Conservation (phyloP, 495 filamentous ascomycete genomes). For the Penicillium antarcticum region DNA sequence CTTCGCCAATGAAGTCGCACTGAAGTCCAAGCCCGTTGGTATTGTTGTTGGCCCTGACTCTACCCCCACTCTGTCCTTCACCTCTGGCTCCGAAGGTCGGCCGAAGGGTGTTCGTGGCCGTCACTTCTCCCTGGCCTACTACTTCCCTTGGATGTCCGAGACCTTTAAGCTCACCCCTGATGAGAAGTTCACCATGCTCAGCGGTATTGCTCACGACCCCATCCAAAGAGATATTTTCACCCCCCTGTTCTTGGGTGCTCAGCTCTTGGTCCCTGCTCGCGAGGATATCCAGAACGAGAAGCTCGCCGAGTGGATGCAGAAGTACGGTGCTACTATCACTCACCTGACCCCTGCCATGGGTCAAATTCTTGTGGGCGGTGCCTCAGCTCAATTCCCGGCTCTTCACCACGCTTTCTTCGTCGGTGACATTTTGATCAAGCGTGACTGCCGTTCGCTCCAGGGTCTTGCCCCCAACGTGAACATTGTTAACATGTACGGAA, state of each 20-base stretch:
- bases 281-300: constrained; percentile 88
- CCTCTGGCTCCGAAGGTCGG: constrained; percentile 77
- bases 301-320: constrained; percentile 87
- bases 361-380: constrained; percentile 88
- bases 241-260: constrained; percentile 81
- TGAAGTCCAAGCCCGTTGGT: constrained; percentile 58
- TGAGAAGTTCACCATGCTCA: constrained; percentile 81
- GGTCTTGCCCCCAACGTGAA: constrained; percentile 72
- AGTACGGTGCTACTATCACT: constrained; percentile 75
- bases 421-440: constrained; percentile 84
- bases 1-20: constrained; percentile 49
- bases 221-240: constrained; percentile 95
- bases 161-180: constrained; percentile 70
- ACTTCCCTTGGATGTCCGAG: constrained; percentile 91
- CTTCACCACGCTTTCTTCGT: constrained; percentile 89
- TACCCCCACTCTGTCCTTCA: constrained; percentile 79
- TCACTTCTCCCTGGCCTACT: constrained; percentile 84
- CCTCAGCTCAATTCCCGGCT: constrained; percentile 69
- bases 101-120: constrained; percentile 87
- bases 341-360: constrained; percentile 95
- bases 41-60: constrained; percentile 90
- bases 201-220: constrained; percentile 82
- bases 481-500: constrained; percentile 91
- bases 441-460: constrained; percentile 78
- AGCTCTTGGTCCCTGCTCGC: constrained; percentile 74